Evolutionary conservation across 148 eudicot species (phyloP).

Genomic region (Amaranthus cruentus): DNA sequence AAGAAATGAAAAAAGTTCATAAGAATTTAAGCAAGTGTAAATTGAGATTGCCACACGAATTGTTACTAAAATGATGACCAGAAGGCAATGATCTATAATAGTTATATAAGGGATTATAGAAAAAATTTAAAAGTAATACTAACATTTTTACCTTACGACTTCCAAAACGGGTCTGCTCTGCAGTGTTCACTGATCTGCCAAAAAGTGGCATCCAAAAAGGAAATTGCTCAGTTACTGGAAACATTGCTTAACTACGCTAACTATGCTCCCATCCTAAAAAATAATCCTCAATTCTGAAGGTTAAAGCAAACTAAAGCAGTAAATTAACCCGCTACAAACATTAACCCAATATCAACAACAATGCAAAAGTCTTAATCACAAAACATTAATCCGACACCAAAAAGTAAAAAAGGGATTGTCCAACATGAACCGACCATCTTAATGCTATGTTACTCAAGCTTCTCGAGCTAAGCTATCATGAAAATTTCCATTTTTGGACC

Average conservation of each 20-base stretch:
- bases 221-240: not conserved
- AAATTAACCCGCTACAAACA: not conserved
- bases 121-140: not conserved
- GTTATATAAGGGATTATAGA: not conserved
- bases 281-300: not conserved
- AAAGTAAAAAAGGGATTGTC: no score
- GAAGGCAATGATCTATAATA: not conserved
- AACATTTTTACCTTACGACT: constrained; percentile 33
- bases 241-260: not conserved
- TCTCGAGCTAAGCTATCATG: no score
- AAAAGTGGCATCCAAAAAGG: constrained; percentile 11
- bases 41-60: not conserved
- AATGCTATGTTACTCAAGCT: no score
- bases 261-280: not conserved
- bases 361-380: no score
- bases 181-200: constrained; percentile 46
- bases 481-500: no score
- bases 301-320: not conserved
- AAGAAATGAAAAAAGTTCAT: not conserved
- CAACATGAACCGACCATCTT: no score
- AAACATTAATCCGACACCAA: no score
- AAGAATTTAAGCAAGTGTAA: constrained; percentile 8
- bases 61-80: not conserved
- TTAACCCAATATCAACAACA: not conserved
- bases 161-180: constrained; percentile 23